A percentile compares a stretch with the other conserved stretches of the same genome.
These are phyloP conservation scores for Agrocybe pediades DNA, from an alignment of 768 basidiomycete species.

Conservation along the genomic window DNA sequence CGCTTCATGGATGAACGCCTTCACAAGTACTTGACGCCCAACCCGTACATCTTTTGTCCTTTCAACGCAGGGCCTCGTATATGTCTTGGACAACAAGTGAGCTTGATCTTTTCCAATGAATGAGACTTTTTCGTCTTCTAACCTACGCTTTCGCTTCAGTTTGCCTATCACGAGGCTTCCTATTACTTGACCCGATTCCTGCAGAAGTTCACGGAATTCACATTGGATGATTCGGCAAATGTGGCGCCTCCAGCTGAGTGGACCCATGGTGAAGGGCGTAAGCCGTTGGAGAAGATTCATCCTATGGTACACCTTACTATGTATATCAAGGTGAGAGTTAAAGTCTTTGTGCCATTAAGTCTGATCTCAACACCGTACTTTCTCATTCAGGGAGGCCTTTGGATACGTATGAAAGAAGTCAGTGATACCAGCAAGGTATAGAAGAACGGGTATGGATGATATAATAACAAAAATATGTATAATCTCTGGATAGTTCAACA, in stretches of 20 bases:
- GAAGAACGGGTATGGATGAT: too few relatives aligned
- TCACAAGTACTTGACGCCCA: constrained; percentile 53
- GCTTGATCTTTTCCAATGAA: background rate
- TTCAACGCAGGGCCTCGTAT: constrained; percentile 56
- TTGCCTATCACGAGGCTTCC: constrained; percentile 47
- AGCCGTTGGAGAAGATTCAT: constrained; percentile 32
- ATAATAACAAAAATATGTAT: too few relatives aligned
- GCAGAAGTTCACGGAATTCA: constrained; percentile 46
- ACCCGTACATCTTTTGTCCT: constrained; percentile 58
- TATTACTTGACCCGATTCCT: constrained; percentile 51
- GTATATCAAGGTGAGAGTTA: constrained; percentile 36
- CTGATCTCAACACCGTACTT: background rate
- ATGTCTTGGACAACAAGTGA: constrained; percentile 50
- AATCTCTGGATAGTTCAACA: too few relatives aligned
- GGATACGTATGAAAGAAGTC: constrained; percentile 35
- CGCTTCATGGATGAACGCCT: constrained; percentile 64
- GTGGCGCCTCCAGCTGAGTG: constrained; percentile 40
- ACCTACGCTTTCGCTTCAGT: constrained; percentile 17
- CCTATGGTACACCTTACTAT: constrained; percentile 37
- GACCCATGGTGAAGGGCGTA: constrained; percentile 30
- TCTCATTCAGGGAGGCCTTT: constrained; percentile 40
- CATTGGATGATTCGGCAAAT: constrained; percentile 35
- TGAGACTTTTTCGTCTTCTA: background rate
- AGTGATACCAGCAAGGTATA: too few relatives aligned
- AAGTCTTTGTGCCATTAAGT: background rate